These are phyloP conservation scores for Neurospora crassa DNA, from an alignment of 2,329 filamentous ascomycete species.

Conservation along the genomic window DNA sequence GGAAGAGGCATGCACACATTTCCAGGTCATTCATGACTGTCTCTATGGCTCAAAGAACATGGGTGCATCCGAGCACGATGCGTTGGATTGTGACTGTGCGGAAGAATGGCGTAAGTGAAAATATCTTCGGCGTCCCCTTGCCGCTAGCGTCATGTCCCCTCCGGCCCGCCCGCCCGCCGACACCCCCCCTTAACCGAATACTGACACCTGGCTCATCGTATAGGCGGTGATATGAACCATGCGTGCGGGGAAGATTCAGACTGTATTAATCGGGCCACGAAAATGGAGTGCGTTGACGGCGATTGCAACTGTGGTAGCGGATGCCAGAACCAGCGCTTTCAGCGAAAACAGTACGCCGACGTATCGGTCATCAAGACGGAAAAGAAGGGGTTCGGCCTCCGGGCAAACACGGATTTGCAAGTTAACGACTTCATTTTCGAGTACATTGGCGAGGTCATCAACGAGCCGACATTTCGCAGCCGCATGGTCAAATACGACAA, in stretches of 20 bases:
- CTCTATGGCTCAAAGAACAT: slow-evolving; percentile 87
- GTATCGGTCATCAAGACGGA: slow-evolving; percentile 96
- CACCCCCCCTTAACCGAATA: slow-evolving; percentile 8
- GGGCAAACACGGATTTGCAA: slow-evolving; percentile 66
- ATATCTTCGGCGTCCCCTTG: slow-evolving; percentile 6
- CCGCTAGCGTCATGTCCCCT: slow-evolving; percentile 1
- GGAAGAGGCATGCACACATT: slow-evolving; percentile 62
- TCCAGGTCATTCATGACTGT: slow-evolving; percentile 75
- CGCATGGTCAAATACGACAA: slow-evolving; percentile 91
- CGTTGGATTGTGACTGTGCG: slow-evolving; percentile 87
- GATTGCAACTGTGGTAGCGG: slow-evolving; percentile 79
- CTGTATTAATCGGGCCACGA: slow-evolving; percentile 96
- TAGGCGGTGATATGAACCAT: slow-evolving; percentile 58
- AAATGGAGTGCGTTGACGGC: slow-evolving; percentile 82
- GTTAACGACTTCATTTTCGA: slow-evolving; percentile 92
- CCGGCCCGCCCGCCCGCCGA: slow-evolving; percentile 6
- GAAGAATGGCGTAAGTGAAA: slow-evolving; percentile 82
- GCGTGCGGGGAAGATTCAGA: slow-evolving; percentile 95
- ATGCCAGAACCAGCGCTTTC: slow-evolving; percentile 93
- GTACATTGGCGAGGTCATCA: slow-evolving; percentile 97
- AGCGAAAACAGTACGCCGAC: slow-evolving; percentile 77
- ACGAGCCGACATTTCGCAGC: slow-evolving; percentile 77
- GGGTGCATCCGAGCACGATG: slow-evolving; percentile 81
- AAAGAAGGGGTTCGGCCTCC: slow-evolving; percentile 92
- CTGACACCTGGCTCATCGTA: slow-evolving; percentile 12